phyloP scores from a whole-genome alignment of 192 early-diverging fungal species.

The Coemansia interrupta region DNA sequence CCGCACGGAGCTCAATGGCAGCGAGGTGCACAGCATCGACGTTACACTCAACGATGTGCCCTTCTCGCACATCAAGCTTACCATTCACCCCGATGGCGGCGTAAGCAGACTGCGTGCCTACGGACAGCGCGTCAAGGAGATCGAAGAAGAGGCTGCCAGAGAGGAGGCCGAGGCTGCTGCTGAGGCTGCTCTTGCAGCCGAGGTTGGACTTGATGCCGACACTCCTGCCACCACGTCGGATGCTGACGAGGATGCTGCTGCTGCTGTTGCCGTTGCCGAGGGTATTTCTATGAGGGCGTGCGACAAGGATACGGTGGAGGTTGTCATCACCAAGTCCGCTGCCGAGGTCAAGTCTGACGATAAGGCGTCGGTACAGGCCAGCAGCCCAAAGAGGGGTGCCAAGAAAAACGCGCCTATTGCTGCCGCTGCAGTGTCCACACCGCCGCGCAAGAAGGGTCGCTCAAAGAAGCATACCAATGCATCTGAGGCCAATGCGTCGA shows the following conservation, averaged over 20 bases:
- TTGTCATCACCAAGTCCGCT: constrained; percentile 7
- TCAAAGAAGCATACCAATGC: constrained; percentile 28
- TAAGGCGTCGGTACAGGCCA: background rate
- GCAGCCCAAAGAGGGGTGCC: background rate
- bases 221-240: constrained; percentile 13
- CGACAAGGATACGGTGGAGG: constrained; percentile 12
- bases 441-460: constrained; percentile 19
- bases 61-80: constrained; percentile 66
- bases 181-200: constrained; percentile 38
- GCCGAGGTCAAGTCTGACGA: constrained; percentile 12
- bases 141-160: constrained; percentile 46
- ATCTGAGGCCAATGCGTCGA: constrained; percentile 3
- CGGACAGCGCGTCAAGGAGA: constrained; percentile 59
- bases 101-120: constrained; percentile 75
- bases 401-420: constrained; percentile 1
- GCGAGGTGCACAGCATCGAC: constrained; percentile 63
- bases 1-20: constrained; percentile 43
- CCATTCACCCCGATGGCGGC: constrained; percentile 79
- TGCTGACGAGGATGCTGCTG: background rate
- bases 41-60: constrained; percentile 56
- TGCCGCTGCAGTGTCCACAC: constrained; percentile 1
- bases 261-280: constrained; percentile 6
- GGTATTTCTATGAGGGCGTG: background rate
- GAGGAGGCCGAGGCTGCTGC: constrained; percentile 48
- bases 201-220: constrained; percentile 24